phyloP scores from a whole-genome alignment of 768 basidiomycete species.

The Lepiota venenata region DNA sequence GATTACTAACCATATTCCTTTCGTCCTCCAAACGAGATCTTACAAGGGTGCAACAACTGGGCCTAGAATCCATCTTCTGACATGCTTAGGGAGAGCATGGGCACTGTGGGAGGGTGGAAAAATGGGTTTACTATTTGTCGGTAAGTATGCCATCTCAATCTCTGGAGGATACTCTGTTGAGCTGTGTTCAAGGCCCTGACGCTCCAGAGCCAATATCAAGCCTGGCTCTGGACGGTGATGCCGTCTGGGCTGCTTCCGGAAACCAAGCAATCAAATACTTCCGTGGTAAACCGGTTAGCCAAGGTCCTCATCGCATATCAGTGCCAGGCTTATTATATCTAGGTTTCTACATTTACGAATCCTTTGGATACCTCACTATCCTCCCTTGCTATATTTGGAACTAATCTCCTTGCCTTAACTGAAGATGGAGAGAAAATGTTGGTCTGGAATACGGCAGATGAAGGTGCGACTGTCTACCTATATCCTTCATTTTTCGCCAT shows the following conservation, averaged over 20 bases:
- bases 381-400: slow-evolving; percentile 76
- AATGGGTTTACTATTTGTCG: slow-evolving; percentile 91
- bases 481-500: not conserved
- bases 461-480: slow-evolving; percentile 39
- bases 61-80: slow-evolving; percentile 79
- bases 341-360: slow-evolving; percentile 61
- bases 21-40: slow-evolving; percentile 81
- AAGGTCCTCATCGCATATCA: not conserved
- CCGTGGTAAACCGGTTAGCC: slow-evolving; percentile 80
- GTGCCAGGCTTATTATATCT: not conserved
- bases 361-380: slow-evolving; percentile 59
- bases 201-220: slow-evolving; percentile 66
- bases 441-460: slow-evolving; percentile 66
- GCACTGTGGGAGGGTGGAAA: slow-evolving; percentile 95
- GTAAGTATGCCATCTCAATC: slow-evolving; percentile 49
- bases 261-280: slow-evolving; percentile 69
- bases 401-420: slow-evolving; percentile 73
- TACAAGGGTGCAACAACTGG: slow-evolving; percentile 83
- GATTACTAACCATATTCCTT: slow-evolving; percentile 88
- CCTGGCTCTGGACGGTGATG: slow-evolving; percentile 81
- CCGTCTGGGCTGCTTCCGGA: slow-evolving; percentile 80
- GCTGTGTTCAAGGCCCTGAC: slow-evolving; percentile 71
- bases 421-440: slow-evolving; percentile 77
- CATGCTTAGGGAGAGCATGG: slow-evolving; percentile 88
- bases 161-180: not conserved